Percentiles rank a stretch among this genome's conserved stretches.
Conservation (phyloP, 257 asterid genomes). For the Ballota nigra region DNA sequence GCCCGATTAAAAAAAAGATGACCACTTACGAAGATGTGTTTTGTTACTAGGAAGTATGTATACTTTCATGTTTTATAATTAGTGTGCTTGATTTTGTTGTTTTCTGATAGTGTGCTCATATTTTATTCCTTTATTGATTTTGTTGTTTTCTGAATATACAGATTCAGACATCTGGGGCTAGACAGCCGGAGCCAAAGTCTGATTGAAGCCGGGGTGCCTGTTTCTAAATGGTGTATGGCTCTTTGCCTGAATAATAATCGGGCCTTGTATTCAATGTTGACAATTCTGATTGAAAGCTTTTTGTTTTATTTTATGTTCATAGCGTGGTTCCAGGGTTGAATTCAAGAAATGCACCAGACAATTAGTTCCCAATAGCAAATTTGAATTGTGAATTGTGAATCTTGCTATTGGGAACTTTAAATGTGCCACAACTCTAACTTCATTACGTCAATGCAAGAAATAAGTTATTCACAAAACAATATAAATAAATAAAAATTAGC, state of each 20-base stretch:
- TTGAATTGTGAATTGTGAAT: not conserved
- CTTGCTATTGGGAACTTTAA: not conserved
- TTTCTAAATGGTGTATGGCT: not conserved
- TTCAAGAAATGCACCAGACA: not conserved
- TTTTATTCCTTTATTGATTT: slow-evolving; percentile 14
- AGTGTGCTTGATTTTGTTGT: no score
- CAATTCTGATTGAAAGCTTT: no score
- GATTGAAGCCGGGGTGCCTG: slow-evolving; percentile 15
- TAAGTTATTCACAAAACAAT: not conserved
- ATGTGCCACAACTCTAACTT: not conserved
- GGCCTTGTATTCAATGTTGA: not conserved
- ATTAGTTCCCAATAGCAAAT: not conserved
- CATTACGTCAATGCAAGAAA: not conserved
- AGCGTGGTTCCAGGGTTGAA: not conserved
- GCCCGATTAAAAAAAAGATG: not conserved
- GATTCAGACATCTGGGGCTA: slow-evolving; percentile 12
- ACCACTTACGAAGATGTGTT: not conserved
- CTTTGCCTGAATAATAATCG: not conserved
- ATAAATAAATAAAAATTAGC: not conserved
- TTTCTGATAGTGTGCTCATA: not conserved
- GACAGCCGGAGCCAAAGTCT: not conserved
- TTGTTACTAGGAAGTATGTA: no score
- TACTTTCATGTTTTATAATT: no score
- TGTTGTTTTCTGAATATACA: slow-evolving; percentile 15
- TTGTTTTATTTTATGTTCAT: no score